Conservation (phyloP, 108 stramenopile genomes). For the Pseudonitzschia multiseries region DNA sequence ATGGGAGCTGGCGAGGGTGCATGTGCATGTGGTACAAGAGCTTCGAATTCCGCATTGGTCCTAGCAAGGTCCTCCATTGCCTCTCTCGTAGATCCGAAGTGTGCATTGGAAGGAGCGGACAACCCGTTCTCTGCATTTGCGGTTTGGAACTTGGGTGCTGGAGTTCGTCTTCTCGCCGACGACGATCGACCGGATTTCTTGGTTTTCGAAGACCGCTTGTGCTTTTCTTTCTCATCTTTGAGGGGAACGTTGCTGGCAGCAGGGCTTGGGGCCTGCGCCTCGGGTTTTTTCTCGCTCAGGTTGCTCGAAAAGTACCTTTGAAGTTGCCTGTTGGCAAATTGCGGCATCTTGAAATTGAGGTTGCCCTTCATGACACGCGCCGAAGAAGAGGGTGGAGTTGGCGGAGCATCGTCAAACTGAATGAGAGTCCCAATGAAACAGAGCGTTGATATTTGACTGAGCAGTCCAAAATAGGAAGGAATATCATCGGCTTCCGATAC, state of each 20-base stretch:
- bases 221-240: conserved; percentile 1
- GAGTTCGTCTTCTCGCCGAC: conserved; percentile 20
- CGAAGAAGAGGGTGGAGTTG: conserved; percentile 78
- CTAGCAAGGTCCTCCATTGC: neutral
- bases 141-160: conserved; percentile 22
- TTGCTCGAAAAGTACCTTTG: neutral
- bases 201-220: conserved; percentile 1
- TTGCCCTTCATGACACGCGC: conserved; percentile 59
- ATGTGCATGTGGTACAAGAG: neutral
- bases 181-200: neutral
- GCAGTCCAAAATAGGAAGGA: conserved; percentile 72
- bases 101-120: conserved; percentile 4
- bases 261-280: conserved; percentile 13
- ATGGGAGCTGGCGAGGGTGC: conserved; percentile 30
- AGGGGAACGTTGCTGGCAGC: conserved; percentile 15
- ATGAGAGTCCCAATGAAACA: conserved; percentile 74
- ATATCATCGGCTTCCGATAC: conserved; percentile 74
- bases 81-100: conserved; percentile 15
- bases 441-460: conserved; percentile 68
- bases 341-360: conserved; percentile 65
- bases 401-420: conserved; percentile 90
- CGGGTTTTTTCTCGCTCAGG: neutral
- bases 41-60: conserved; percentile 6
- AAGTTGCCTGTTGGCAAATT: conserved; percentile 23
- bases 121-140: conserved; percentile 26